These are phyloP conservation scores for Myochromella boudieri DNA, from an alignment of 768 basidiomycete genomes.

Conservation along the genomic window DNA sequence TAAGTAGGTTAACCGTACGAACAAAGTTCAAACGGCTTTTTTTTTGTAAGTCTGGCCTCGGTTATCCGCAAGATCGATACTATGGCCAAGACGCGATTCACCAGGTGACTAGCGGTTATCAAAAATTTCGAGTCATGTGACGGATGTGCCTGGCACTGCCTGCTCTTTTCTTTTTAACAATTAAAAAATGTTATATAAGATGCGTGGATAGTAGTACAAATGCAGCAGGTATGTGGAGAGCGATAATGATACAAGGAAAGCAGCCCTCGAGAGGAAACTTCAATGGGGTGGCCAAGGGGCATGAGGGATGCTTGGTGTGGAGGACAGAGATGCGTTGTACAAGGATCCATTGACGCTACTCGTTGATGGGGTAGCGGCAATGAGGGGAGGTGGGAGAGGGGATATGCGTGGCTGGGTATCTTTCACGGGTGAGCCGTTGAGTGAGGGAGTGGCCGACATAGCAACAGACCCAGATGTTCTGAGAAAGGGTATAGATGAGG, in stretches of 20 bases:
- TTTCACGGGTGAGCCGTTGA: constrained; percentile 37
- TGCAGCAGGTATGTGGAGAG: constrained; percentile 13
- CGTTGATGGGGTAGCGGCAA: constrained; percentile 29
- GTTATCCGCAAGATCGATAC: too few species aligned
- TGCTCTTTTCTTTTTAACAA: not conserved
- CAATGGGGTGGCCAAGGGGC: constrained; percentile 15
- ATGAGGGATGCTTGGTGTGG: constrained; percentile 24
- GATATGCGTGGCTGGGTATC: constrained; percentile 22
- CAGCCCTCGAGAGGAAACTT: not conserved
- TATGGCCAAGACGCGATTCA: not conserved
- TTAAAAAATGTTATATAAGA: constrained; percentile 6
- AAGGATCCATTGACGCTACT: constrained; percentile 39
- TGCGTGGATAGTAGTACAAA: constrained; percentile 19
- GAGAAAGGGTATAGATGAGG: not conserved
- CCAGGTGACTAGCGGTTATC: constrained; percentile 1
- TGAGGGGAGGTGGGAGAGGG: constrained; percentile 30
- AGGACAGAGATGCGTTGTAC: constrained; percentile 31
- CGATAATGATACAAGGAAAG: constrained; percentile 7
- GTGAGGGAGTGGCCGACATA: constrained; percentile 20
- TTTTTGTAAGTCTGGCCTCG: not conserved
- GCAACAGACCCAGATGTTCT: constrained; percentile 10
- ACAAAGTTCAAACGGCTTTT: not conserved
- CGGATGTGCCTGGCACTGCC: too few species aligned
- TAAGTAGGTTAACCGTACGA: not conserved
- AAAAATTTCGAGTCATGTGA: constrained; percentile 17